Percentiles rank a stretch among this genome's conserved stretches.
Evolutionary conservation across 768 basidiomycete species (phyloP).

Genomic region (Cystobasidium tubakii): DNA sequence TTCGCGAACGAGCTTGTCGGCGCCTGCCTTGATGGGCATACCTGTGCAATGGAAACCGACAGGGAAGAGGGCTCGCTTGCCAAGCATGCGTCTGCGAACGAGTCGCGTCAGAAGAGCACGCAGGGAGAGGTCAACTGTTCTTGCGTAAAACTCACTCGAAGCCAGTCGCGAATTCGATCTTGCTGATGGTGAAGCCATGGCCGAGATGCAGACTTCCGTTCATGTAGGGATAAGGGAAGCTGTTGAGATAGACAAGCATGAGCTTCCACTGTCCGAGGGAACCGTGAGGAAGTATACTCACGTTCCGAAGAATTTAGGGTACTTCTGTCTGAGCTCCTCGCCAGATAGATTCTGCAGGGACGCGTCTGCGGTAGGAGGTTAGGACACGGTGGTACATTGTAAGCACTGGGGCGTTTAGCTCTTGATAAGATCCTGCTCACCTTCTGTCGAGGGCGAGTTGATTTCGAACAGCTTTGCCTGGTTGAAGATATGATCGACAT

Average conservation of each 20-base stretch:
- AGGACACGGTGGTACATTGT: background rate
- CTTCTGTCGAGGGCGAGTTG: conserved; percentile 66
- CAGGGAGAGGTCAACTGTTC: too few species aligned
- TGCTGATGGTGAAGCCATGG: conserved; percentile 95
- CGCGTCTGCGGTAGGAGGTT: conserved; percentile 48
- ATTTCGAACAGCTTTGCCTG: conserved; percentile 66
- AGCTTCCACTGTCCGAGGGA: background rate
- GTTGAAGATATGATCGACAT: background rate
- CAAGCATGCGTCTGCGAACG: conserved; percentile 63
- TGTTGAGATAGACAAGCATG: background rate
- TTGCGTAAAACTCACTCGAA: conserved; percentile 67
- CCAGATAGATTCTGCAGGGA: conserved; percentile 57
- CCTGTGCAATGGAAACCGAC: conserved; percentile 96
- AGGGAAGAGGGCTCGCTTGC: conserved; percentile 92
- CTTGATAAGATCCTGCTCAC: conserved; percentile 47
- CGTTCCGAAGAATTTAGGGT: conserved; percentile 96
- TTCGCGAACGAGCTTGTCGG: conserved; percentile 95
- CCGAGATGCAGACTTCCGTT: conserved; percentile 95
- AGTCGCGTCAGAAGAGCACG: too few species aligned
- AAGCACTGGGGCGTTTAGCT: background rate
- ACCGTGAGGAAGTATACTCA: conserved; percentile 66
- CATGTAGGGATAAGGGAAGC: conserved; percentile 62
- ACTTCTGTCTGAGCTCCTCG: conserved; percentile 64
- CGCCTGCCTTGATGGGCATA: conserved; percentile 98
- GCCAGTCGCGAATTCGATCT: conserved; percentile 93